These are phyloP conservation scores for Usnea hakonensis DNA, from an alignment of 495 filamentous ascomycete genomes.

Conservation along the genomic window DNA sequence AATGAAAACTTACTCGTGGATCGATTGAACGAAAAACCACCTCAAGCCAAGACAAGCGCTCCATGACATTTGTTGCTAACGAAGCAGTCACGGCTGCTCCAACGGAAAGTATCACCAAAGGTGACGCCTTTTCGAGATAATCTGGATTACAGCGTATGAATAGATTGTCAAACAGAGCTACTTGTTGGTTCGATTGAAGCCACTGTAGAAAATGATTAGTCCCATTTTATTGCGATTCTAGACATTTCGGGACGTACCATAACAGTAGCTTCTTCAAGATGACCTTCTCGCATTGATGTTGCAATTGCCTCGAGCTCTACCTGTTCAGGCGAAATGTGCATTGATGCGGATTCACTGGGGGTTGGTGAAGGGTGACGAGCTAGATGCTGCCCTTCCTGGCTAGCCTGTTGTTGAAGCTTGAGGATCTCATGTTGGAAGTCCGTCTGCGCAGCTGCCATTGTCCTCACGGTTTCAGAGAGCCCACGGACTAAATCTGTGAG, in stretches of 20 bases:
- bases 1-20: constrained; percentile 34
- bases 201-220: constrained; percentile 48
- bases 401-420: constrained; percentile 44
- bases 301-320: constrained; percentile 57
- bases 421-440: constrained; percentile 55
- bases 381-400: constrained; percentile 19
- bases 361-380: constrained; percentile 15
- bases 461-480: constrained; percentile 63
- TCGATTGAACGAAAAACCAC: constrained; percentile 53
- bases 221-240: background rate
- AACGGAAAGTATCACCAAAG: constrained; percentile 74
- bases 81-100: constrained; percentile 70
- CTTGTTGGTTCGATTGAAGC: constrained; percentile 73
- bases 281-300: constrained; percentile 53
- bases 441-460: constrained; percentile 58
- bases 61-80: constrained; percentile 53
- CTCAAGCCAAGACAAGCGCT: constrained; percentile 75
- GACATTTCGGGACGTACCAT: constrained; percentile 39
- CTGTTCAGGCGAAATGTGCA: constrained; percentile 47
- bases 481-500: constrained; percentile 63
- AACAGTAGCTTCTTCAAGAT: constrained; percentile 64
- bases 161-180: constrained; percentile 71
- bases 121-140: constrained; percentile 62
- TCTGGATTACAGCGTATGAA: constrained; percentile 65
- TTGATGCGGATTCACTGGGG: constrained; percentile 26